These are phyloP conservation scores for Cardamine occulta DNA, from an alignment of 345 rosid genomes.

Conservation along the genomic window DNA sequence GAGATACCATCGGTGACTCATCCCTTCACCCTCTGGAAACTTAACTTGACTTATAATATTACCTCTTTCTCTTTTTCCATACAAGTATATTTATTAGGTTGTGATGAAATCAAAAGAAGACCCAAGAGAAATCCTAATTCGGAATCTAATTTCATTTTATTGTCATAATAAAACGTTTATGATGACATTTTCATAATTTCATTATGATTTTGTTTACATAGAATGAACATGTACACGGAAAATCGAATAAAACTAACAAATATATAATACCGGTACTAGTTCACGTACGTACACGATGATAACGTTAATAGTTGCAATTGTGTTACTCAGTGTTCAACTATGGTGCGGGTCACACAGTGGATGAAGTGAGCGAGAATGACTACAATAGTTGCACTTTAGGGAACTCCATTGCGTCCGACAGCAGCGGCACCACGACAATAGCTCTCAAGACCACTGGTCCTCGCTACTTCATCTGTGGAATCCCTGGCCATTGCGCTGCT, in stretches of 20 bases:
- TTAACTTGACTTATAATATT: neutral
- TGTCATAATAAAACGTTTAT: constrained; percentile 20
- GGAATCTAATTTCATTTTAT: neutral
- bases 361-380: constrained; percentile 77
- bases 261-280: neutral
- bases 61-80: neutral
- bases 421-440: constrained; percentile 73
- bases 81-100: neutral
- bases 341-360: constrained; percentile 66
- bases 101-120: neutral
- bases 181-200: neutral
- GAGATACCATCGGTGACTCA: constrained; percentile 71
- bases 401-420: constrained; percentile 67
- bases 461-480: constrained; percentile 77
- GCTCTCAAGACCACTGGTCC: constrained; percentile 74
- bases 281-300: too few species aligned
- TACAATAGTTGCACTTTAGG: constrained; percentile 69
- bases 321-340: constrained; percentile 65
- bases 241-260: neutral
- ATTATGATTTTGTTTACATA: neutral
- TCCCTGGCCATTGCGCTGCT: constrained; percentile 61
- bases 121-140: neutral
- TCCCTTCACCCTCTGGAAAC: neutral
- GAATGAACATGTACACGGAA: neutral
- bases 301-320: neutral